Evolutionary conservation across 106 monocot genomes (phyloP), one percentile per base, ranked within the genome.

Genomic region (Vanilla planifolia): DNA sequence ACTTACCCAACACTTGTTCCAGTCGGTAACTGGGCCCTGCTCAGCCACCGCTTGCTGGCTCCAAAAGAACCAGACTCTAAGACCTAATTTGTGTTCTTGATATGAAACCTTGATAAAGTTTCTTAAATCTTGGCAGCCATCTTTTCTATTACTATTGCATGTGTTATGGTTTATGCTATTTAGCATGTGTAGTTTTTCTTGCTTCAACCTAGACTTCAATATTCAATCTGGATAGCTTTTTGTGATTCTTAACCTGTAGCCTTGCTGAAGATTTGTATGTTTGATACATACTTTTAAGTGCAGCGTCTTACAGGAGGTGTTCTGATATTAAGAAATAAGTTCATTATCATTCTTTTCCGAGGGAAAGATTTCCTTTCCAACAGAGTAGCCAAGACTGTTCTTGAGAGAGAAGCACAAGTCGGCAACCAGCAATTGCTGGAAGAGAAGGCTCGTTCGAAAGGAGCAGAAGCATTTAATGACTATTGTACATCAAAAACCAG

Each of bases 251-350:
- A 45, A 7, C 16, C 44, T 45, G 20, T 20, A 16, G 20, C 20
- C 17, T 45, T 1, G 16, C 44, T 62, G 60, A 70, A 74, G 70
- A 40, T 78, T 59, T 51, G 41, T 69, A 53, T 61, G 67, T 24
- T 62, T 85, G 69, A 84, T 67, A 58, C 70, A 71, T 63, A 60
- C 73, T 84, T 47, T 56, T 75, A 50, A 74, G 60, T 93, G 82
- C 90, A 95, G 95, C 77, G 60, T 71, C 82, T 95, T 4, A 95
- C 95, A 61, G 95, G 95, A 70, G 95, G 95, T 46, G 75, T 82
- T 48, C 56, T 95, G 32, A 84, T 95, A 80, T 63, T 95, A 43
- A 83, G 95, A 41, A 95, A 95, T 71, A 95, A 95, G 59, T 82
- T 77, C 61, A 81, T 75, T 51, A 86, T 95, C 67, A 86, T 95